A percentile compares a stretch with the other conserved stretches of the same genome.
phyloP scores from a whole-genome alignment of 129 eudicot genomes.

The Apium graveolens region DNA sequence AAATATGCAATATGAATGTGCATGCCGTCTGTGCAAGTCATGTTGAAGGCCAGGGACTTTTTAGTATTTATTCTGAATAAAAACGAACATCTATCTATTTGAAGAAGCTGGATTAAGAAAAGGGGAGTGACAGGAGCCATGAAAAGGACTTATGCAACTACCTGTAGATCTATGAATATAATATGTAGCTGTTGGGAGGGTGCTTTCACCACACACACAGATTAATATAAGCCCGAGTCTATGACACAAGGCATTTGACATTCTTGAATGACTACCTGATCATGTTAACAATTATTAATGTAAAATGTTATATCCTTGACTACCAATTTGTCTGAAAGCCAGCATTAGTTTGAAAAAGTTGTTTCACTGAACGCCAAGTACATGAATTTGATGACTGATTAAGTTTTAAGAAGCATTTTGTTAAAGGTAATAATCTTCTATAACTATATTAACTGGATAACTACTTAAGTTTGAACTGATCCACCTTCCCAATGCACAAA shows the following conservation, averaged over 20 bases:
- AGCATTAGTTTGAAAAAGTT: background rate
- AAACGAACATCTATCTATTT: background rate
- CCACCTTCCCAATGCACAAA: background rate
- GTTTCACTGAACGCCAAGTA: background rate
- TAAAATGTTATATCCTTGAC: background rate
- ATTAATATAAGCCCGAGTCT: background rate
- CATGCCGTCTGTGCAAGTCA: background rate
- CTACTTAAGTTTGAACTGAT: background rate
- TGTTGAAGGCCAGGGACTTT: background rate
- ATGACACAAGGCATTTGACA: slow-evolving; percentile 6
- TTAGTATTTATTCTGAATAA: background rate
- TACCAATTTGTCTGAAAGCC: slow-evolving; percentile 8
- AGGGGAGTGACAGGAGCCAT: slow-evolving; percentile 13
- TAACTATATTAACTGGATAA: background rate
- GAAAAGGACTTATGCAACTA: slow-evolving; percentile 29
- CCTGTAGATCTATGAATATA: slow-evolving; percentile 17
- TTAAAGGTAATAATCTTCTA: background rate
- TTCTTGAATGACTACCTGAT: slow-evolving; percentile 5
- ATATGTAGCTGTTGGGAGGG: slow-evolving; percentile 29
- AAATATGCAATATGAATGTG: background rate
- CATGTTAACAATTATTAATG: background rate
- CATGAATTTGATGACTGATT: background rate
- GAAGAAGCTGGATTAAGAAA: slow-evolving; percentile 13
- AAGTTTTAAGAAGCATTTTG: background rate
- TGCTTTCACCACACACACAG: slow-evolving; percentile 12